phyloP scores from a whole-genome alignment of 306 rosid species.

The Boehmeria nivea region DNA sequence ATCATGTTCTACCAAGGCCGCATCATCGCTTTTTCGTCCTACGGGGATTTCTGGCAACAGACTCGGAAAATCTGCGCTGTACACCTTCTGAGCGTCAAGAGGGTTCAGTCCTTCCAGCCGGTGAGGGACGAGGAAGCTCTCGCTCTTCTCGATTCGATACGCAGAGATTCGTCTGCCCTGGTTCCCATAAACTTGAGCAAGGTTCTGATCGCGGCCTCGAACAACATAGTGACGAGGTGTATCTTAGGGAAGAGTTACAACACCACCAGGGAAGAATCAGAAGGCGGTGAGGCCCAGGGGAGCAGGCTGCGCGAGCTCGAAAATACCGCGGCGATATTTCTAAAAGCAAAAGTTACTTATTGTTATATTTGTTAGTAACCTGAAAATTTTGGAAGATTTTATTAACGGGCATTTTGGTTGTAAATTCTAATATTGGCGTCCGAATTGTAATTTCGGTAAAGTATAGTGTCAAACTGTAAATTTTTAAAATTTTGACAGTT shows the following conservation, averaged over 20 bases:
- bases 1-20: constrained; percentile 17
- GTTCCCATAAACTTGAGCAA: constrained; percentile 14
- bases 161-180: not conserved
- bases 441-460: too few species aligned
- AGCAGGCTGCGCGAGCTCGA: too few species aligned
- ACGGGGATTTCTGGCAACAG: constrained; percentile 38
- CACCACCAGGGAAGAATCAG: too few species aligned
- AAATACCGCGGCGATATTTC: too few species aligned
- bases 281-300: not conserved
- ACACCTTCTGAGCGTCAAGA: constrained; percentile 31
- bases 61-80: constrained; percentile 25
- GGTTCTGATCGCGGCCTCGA: constrained; percentile 16
- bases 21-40: constrained; percentile 17
- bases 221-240: constrained; percentile 20
- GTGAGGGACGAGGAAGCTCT: constrained; percentile 20
- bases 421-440: too few species aligned
- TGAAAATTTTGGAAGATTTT: too few species aligned
- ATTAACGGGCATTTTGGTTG: too few species aligned
- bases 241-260: constrained; percentile 25
- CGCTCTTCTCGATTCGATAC: not conserved
- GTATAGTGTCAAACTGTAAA: too few species aligned
- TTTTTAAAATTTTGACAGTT: too few species aligned
- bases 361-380: too few species aligned
- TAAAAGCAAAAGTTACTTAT: too few species aligned
- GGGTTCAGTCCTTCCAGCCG: constrained; percentile 18